phyloP scores from a whole-genome alignment of 179 eudicot species.

The Beta macrorhiza region DNA sequence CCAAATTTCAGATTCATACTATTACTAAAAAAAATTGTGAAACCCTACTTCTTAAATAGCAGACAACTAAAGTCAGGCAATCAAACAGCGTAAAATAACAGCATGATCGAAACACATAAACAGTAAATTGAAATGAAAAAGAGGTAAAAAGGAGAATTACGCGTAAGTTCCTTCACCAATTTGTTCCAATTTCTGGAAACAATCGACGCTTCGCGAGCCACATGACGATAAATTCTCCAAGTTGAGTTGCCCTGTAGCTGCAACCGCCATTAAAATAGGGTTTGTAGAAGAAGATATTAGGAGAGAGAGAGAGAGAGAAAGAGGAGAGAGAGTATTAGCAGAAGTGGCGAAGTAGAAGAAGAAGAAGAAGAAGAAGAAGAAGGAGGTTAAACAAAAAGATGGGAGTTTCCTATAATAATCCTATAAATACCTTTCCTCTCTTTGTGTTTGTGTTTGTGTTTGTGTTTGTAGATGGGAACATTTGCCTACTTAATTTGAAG shows the following conservation, averaged over 20 bases:
- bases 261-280: conserved; percentile 33
- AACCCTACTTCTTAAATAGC: neutral
- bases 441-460: neutral
- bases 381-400: neutral
- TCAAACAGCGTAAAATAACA: neutral
- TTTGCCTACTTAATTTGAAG: no score
- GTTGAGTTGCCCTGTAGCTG: conserved; percentile 48
- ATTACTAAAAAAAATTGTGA: neutral
- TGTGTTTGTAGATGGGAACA: neutral
- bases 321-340: neutral
- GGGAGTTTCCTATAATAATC: neutral
- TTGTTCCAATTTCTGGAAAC: conserved; percentile 54
- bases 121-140: neutral
- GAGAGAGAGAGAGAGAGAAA: neutral
- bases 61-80: neutral
- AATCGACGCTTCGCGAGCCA: conserved; percentile 59
- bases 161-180: conserved; percentile 61
- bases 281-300: neutral
- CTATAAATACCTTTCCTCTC: neutral
- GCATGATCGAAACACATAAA: neutral
- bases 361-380: neutral
- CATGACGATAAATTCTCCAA: conserved; percentile 41
- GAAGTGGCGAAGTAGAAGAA: neutral
- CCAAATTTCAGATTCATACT: neutral
- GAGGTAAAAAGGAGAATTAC: conserved; percentile 15